A percentile compares a stretch with the other conserved stretches of the same genome.
phyloP scores from a whole-genome alignment of 305 asterid species.

The Solanum aculeatissimum region DNA sequence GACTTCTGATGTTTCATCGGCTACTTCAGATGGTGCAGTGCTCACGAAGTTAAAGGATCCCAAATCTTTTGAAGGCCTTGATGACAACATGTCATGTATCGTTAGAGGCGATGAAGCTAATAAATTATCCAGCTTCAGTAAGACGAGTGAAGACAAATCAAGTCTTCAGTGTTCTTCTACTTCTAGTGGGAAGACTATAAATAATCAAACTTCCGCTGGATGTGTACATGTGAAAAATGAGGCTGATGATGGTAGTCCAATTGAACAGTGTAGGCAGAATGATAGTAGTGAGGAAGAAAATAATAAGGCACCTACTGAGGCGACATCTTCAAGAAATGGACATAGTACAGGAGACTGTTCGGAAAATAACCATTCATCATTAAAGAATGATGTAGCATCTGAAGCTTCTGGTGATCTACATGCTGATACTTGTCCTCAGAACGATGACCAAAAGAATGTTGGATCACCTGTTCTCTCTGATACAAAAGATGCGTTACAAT shows the following conservation, averaged over 20 bases:
- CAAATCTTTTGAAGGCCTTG: constrained; percentile 41
- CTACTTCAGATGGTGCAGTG: constrained; percentile 33
- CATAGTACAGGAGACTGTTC: constrained; percentile 10
- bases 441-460: constrained; percentile 29
- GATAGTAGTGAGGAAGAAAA: constrained; percentile 15
- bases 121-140: constrained; percentile 2
- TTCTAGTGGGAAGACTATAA: not conserved
- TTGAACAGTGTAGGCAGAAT: constrained; percentile 15
- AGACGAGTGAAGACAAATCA: constrained; percentile 4
- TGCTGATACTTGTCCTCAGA: constrained; percentile 12
- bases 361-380: constrained; percentile 18
- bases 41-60: constrained; percentile 30
- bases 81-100: constrained; percentile 47
- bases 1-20: constrained; percentile 36
- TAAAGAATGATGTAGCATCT: constrained; percentile 18
- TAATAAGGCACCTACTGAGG: constrained; percentile 18
- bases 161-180: constrained; percentile 11
- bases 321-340: constrained; percentile 12
- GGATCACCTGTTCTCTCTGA: constrained; percentile 2
- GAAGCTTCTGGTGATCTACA: constrained; percentile 24
- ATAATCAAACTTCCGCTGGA: constrained; percentile 9
- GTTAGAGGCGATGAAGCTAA: constrained; percentile 30
- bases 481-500: constrained; percentile 9
- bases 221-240: constrained; percentile 20
- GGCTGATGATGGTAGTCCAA: constrained; percentile 22